Conservation (phyloP, 305 asterid species). For the Andrographis paniculata region DNA sequence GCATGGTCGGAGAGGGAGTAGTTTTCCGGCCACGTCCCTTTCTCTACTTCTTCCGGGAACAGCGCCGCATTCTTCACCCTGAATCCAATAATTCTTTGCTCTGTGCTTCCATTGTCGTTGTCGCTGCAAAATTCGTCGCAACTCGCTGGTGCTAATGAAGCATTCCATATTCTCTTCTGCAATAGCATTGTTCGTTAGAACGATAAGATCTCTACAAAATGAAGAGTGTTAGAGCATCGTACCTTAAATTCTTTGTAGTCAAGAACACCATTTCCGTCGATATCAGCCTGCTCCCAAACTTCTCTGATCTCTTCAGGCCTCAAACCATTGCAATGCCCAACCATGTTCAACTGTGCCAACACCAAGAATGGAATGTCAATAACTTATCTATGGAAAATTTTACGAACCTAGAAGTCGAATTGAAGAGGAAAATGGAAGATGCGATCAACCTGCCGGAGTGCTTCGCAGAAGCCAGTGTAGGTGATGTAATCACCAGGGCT, state of each 20-base stretch:
- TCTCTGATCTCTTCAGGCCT: constrained; percentile 69
- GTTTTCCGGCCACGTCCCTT: constrained; percentile 91
- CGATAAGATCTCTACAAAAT: not conserved
- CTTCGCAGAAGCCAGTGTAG: constrained; percentile 74
- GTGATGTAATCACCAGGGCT: constrained; percentile 71
- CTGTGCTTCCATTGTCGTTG: constrained; percentile 34
- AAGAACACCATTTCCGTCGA: constrained; percentile 73
- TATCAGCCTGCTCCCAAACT: constrained; percentile 86
- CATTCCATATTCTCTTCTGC: constrained; percentile 83
- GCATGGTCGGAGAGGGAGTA: constrained; percentile 97
- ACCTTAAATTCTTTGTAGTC: constrained; percentile 87
- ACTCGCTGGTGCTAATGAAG: constrained; percentile 34
- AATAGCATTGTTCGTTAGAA: not conserved
- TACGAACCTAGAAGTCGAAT: not conserved
- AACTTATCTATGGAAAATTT: not conserved
- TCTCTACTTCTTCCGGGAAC: constrained; percentile 90
- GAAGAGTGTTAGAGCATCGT: constrained; percentile 4
- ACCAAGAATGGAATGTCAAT: not conserved
- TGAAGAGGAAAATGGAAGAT: not conserved
- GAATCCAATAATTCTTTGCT: constrained; percentile 72
- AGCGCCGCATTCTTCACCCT: constrained; percentile 87
- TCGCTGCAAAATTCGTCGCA: constrained; percentile 37
- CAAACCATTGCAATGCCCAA: constrained; percentile 79
- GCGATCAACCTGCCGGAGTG: constrained; percentile 56
- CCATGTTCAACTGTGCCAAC: constrained; percentile 60